Evolutionary conservation across 2,329 filamentous ascomycete species (phyloP), one percentile per base, ranked within the genome.

Genomic region (Microdochium nivale): DNA sequence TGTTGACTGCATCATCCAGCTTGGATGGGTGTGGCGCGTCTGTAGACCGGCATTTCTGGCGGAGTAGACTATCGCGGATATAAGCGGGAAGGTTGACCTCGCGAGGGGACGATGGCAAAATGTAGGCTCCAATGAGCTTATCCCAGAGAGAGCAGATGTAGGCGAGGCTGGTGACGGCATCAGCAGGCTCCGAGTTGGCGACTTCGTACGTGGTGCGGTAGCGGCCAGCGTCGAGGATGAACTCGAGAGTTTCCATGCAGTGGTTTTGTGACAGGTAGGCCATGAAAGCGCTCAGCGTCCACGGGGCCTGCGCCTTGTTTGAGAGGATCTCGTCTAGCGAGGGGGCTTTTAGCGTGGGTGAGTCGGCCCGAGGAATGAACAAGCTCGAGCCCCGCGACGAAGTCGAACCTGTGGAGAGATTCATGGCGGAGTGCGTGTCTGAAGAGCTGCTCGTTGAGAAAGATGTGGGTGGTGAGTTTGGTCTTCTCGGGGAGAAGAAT

Each of bases 241-340:
- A 99, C 65, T 97, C 94, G 37, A 99, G 76, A 1, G 91, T 96
- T 69, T 99, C 94, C 57, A 97, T 75, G 65, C 94, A 99, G 70
- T 97, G 92, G 63, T 97, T 97, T 64, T 95, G 91, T 1, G 92
- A 96, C 3, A 97, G 79, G 63, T 95, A 97, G 52, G 91, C 91
- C 83, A 94, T 97, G 69, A 97, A 97, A 30, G 92, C 92, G 54
- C 83, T 85, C 9, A 96, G 76, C 0, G 91, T 96, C 79, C 90
- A 97, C 59, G 94, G 94, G 40, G 90, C 84, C 9, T 88, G 84
- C 33, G 94, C 88, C 46, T 81, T 82, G 70, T 96, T 94, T 57
- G 88, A 81, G 46, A 99, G 80, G 25, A 99, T 95, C 61, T 97
- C 92, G 53, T 85, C 80, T 49, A 99, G 75, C 27, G 89, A 87